Evolutionary conservation across 2,329 filamentous ascomycete species (phyloP).

Genomic region (Talaromyces sp.): DNA sequence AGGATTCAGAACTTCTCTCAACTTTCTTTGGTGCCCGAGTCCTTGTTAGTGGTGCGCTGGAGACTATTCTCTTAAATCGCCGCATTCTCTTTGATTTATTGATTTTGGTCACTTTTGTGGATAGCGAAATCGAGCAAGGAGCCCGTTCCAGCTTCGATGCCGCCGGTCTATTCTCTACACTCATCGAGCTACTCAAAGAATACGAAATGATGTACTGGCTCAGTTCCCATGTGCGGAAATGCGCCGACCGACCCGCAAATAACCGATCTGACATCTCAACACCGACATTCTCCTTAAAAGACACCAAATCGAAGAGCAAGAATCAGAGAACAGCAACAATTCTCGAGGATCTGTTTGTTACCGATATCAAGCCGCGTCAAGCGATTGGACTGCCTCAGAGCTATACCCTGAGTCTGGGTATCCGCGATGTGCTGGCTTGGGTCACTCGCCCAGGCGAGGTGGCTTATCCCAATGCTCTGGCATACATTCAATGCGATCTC

Average conservation of each 20-base stretch:
- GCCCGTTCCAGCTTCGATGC: constrained; percentile 70
- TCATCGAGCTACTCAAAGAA: constrained; percentile 72
- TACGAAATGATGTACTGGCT: constrained; percentile 71
- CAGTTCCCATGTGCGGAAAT: constrained; percentile 48
- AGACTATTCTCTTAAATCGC: constrained; percentile 73
- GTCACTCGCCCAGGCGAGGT: constrained; percentile 57
- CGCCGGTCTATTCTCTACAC: constrained; percentile 59
- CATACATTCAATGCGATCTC: constrained; percentile 70
- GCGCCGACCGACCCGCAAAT: constrained; percentile 24
- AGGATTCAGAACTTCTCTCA: constrained; percentile 48
- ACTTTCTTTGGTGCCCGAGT: constrained; percentile 77
- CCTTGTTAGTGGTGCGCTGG: constrained; percentile 75
- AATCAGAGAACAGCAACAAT: constrained; percentile 38
- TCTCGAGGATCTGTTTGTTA: constrained; percentile 49
- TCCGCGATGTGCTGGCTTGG: constrained; percentile 50
- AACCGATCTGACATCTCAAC: constrained; percentile 27
- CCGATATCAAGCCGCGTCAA: constrained; percentile 47
- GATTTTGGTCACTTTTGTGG: constrained; percentile 81
- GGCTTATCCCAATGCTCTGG: constrained; percentile 62
- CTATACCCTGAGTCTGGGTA: constrained; percentile 46
- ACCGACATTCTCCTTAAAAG: constrained; percentile 29
- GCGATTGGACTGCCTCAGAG: constrained; percentile 43
- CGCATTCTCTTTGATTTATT: constrained; percentile 80
- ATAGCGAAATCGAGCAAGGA: constrained; percentile 75
- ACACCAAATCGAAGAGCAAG: constrained; percentile 24